Evolutionary conservation across 192 early-diverging fungal genomes (phyloP), one percentile per base, ranked within the genome.

Genomic region (Jimgerdemannia lactiflua): DNA sequence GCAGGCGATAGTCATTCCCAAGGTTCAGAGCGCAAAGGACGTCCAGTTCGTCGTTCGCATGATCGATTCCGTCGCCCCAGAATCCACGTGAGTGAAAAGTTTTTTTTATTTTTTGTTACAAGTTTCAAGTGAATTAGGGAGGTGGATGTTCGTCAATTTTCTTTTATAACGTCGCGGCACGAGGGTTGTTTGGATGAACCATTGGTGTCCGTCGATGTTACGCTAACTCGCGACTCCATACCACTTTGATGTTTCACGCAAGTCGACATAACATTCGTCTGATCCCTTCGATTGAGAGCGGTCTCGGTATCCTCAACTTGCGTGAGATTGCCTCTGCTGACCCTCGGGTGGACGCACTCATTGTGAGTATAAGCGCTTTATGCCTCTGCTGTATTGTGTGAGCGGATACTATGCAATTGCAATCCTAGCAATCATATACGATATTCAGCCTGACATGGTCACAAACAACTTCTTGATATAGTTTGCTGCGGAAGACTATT

Each of bases 401-500:
- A 29, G 29, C 29, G 29, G 29, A 29, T 29, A 29, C 29, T 0
- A 29, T 29, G 29, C 29, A 29, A 29, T 29, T 29, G 29, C 29
- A 29, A 29, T 29, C 29, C 29, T 29, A 29, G 29, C 29, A 29
- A 29, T 29, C 0, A 29, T 29, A n/a, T 29, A 29, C 29, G 29
- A 29, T 29, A 29, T 29, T 29, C 29, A 0, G 29, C 29, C 29
- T 29, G 29, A 29, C 29, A 29, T 1, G 29, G 29, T 1, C 29
- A 29, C 29, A 29, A 29, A 29, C 29, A 59, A 67, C 59, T 40
- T 18, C 3, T 54, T n/a, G 39, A 29, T 66, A 3, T 80, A 89
- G 88, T 89, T 95, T 86, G 97, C 96, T 11, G 92, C 95, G n/a
- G 97, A 99, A 84, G 97, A 99, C 82, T 97, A 94, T 72, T 95